phyloP scores from a whole-genome alignment of 345 rosid genomes.

The Eutrema yunnanense region DNA sequence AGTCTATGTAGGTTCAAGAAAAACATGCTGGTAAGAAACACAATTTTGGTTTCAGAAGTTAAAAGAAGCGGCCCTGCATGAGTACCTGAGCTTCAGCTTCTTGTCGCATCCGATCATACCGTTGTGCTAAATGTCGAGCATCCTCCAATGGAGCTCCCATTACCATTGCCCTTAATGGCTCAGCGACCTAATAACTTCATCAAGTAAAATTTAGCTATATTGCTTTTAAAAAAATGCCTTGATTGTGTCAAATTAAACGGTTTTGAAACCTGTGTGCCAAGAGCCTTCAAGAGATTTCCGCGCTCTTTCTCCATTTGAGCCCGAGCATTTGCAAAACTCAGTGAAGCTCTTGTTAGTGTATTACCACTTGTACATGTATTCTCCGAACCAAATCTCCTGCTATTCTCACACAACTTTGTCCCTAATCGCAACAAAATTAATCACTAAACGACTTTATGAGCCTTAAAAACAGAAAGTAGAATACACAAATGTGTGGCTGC shows the following conservation, averaged over 20 bases:
- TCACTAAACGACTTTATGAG: neutral
- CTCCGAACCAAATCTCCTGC: constrained; percentile 81
- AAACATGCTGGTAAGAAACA: neutral
- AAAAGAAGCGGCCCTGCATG: neutral
- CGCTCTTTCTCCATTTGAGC: constrained; percentile 89
- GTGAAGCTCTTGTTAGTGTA: constrained; percentile 71
- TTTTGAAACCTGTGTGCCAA: constrained; percentile 78
- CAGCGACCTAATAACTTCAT: constrained; percentile 63
- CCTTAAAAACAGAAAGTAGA: neutral
- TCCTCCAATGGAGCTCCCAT: constrained; percentile 93
- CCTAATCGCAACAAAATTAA: constrained; percentile 35
- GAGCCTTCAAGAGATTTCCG: constrained; percentile 69
- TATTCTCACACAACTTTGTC: constrained; percentile 77
- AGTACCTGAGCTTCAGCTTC: constrained; percentile 94
- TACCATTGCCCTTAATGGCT: constrained; percentile 92
- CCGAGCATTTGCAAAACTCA: constrained; percentile 57
- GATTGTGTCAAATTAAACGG: neutral
- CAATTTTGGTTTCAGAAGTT: neutral
- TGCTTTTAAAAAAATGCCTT: neutral
- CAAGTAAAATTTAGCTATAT: constrained; percentile 15
- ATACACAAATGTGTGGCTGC: neutral
- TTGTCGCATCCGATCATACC: constrained; percentile 90
- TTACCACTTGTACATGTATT: constrained; percentile 83
- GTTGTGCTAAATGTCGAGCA: constrained; percentile 95
- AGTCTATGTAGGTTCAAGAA: constrained; percentile 52